Conservation (phyloP, 2,329 filamentous ascomycete species). For the Nothopassalora personata region DNA sequence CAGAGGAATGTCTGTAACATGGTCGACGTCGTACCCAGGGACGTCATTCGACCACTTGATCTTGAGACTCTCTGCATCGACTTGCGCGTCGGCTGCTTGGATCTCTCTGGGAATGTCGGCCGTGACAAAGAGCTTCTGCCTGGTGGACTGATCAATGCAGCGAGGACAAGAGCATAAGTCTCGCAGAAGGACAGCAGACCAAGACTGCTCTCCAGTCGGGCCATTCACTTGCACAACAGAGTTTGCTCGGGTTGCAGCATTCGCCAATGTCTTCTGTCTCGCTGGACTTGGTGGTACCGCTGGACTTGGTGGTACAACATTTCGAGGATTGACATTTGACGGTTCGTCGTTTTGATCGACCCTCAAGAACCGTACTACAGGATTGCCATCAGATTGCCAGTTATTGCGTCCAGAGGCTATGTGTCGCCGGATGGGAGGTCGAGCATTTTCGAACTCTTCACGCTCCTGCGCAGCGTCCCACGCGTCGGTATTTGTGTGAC, state of each 20-base stretch:
- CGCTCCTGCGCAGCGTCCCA: neutral
- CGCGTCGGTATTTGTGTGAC: neutral
- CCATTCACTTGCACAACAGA: neutral
- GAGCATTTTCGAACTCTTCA: neutral
- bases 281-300: too few species aligned
- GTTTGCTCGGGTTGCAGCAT: neutral
- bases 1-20: slow-evolving; percentile 36
- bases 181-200: slow-evolving; percentile 40
- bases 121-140: slow-evolving; percentile 61
- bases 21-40: slow-evolving; percentile 37
- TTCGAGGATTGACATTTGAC: too few species aligned
- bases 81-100: slow-evolving; percentile 32
- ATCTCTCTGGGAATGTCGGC: slow-evolving; percentile 56
- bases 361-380: too few species aligned
- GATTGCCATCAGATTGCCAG: too few species aligned
- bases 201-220: slow-evolving; percentile 2
- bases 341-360: too few species aligned
- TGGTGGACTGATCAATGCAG: slow-evolving; percentile 55
- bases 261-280: too few species aligned
- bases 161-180: slow-evolving; percentile 54
- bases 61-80: slow-evolving; percentile 22
- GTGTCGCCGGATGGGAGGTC: too few species aligned
- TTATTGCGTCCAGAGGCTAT: too few species aligned
- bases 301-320: too few species aligned
- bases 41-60: slow-evolving; percentile 60